Evolutionary conservation across 306 rosid genomes (phyloP).

Genomic region (Senna tora): DNA sequence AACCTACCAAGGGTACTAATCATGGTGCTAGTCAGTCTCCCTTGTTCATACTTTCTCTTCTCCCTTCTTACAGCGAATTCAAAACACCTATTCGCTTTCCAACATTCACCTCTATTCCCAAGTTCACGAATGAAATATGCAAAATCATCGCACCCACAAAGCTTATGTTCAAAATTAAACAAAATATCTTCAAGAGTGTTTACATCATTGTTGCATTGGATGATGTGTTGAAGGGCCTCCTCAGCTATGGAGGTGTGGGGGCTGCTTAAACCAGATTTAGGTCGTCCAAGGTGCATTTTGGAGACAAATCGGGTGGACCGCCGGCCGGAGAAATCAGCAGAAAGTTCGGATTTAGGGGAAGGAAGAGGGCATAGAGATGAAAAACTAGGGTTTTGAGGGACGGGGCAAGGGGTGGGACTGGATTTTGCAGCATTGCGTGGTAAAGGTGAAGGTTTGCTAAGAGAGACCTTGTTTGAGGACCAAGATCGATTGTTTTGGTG

Average conservation of each 20-base stretch:
- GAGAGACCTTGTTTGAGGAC: constrained; percentile 54
- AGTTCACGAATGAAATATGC: constrained; percentile 65
- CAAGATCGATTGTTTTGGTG: constrained; percentile 46
- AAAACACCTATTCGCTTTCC: constrained; percentile 60
- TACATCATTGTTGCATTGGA: constrained; percentile 56
- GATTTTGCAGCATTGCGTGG: constrained; percentile 43
- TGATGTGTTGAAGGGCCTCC: constrained; percentile 64
- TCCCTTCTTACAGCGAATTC: constrained; percentile 70
- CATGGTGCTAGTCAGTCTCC: constrained; percentile 80
- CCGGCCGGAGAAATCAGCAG: constrained; percentile 74
- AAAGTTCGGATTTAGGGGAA: constrained; percentile 53
- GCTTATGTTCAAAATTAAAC: constrained; percentile 55
- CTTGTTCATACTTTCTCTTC: constrained; percentile 58
- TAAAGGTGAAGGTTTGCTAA: constrained; percentile 45
- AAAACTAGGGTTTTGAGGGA: constrained; percentile 51
- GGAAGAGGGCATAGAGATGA: constrained; percentile 54
- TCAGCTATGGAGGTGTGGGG: constrained; percentile 65
- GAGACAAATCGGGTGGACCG: constrained; percentile 80
- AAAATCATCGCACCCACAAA: constrained; percentile 71
- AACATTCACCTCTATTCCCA: constrained; percentile 68
- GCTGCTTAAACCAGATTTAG: constrained; percentile 50
- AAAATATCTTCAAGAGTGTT: constrained; percentile 55
- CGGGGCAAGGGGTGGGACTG: constrained; percentile 34
- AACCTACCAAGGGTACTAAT: constrained; percentile 90
- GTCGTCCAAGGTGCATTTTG: constrained; percentile 75